Percentiles rank a stretch among this genome's conserved stretches.
Conservation (phyloP, 495 filamentous ascomycete species). For the Aspergillus sparsus region DNA sequence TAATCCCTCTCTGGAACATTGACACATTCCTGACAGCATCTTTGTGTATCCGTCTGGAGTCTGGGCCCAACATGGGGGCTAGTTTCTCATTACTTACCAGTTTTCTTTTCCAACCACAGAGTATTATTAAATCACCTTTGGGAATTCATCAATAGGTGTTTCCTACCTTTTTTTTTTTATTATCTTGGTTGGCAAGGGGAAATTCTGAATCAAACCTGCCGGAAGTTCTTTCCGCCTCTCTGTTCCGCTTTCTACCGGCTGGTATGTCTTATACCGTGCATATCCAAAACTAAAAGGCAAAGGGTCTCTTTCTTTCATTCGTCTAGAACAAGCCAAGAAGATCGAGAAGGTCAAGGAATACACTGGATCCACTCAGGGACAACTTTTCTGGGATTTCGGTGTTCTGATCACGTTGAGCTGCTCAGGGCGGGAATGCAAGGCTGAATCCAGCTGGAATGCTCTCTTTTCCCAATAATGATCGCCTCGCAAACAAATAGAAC, state of each 20-base stretch:
- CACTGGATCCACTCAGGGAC: neutral
- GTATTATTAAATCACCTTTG: neutral
- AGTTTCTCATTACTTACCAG: no score
- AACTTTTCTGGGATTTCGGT: neutral
- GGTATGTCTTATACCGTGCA: neutral
- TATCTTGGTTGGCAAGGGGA: neutral
- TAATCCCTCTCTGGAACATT: neutral
- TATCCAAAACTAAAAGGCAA: neutral
- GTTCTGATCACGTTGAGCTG: neutral
- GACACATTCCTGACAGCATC: neutral
- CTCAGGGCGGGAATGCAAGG: constrained; percentile 6
- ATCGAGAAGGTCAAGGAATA: neutral
- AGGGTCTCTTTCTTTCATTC: neutral
- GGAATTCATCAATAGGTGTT: no score
- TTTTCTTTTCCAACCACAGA: neutral
- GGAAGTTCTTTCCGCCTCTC: neutral
- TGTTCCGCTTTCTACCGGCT: neutral
- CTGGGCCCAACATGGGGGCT: no score
- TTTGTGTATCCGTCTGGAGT: no score
- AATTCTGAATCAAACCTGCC: no score
- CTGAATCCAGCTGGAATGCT: constrained; percentile 10
- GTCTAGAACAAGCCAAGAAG: neutral
- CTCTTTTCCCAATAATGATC: neutral
- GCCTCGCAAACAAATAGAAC: neutral
- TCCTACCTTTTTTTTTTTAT: neutral